Evolutionary conservation across 2,329 filamentous ascomycete species (phyloP).

Genomic region (Mycosphaerella arachidis): DNA sequence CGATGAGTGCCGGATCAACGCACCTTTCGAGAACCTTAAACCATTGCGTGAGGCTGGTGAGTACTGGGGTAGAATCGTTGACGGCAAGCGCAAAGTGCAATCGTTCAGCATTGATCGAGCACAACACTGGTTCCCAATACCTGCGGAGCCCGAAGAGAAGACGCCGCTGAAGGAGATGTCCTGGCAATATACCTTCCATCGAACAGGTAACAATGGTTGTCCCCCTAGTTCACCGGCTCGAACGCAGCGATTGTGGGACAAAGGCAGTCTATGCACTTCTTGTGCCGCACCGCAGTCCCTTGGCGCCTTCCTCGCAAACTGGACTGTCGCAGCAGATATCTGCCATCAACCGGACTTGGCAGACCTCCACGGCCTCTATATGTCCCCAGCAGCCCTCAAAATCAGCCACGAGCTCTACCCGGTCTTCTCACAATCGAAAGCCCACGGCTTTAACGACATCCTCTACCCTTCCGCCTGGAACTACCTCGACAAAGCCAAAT

Average conservation of each 20-base stretch:
- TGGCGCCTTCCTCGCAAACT: constrained; percentile 63
- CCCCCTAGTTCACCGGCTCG: constrained; percentile 58
- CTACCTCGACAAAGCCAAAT: constrained; percentile 55
- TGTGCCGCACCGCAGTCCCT: constrained; percentile 63
- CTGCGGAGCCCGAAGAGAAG: constrained; percentile 28
- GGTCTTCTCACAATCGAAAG: constrained; percentile 71
- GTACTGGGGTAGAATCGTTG: constrained; percentile 16
- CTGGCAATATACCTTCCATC: constrained; percentile 38
- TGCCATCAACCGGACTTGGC: constrained; percentile 75
- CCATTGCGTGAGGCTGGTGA: constrained; percentile 29
- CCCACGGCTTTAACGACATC: constrained; percentile 69
- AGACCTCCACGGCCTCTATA: constrained; percentile 68
- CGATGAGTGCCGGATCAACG: constrained; percentile 54
- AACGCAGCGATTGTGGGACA: constrained; percentile 58
- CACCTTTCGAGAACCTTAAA: constrained; percentile 46
- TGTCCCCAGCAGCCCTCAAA: constrained; percentile 59
- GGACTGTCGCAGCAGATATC: constrained; percentile 60
- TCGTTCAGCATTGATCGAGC: constrained; percentile 39
- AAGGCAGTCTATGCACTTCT: constrained; percentile 58
- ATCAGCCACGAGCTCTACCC: constrained; percentile 64
- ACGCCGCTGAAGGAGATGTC: constrained; percentile 30
- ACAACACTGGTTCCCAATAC: constrained; percentile 36
- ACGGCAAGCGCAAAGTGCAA: constrained; percentile 1
- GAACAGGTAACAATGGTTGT: constrained; percentile 52
- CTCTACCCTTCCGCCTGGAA: constrained; percentile 62